phyloP scores from a whole-genome alignment of 306 rosid species.

The Quercus rubra region DNA sequence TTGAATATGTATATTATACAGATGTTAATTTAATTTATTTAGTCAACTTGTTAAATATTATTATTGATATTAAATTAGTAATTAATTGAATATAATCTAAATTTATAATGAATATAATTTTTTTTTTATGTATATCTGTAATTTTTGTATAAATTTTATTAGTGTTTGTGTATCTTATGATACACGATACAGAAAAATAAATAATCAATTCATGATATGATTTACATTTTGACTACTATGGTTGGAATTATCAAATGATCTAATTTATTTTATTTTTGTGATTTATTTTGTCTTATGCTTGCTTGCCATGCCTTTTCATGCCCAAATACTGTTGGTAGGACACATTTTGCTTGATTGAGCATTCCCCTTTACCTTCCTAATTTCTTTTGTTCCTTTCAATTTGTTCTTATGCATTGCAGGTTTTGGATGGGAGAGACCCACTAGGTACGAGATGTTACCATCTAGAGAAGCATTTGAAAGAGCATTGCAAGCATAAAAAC shows the following conservation, averaged over 20 bases:
- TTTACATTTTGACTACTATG: neutral
- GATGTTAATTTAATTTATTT: too few species aligned
- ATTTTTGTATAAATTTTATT: too few species aligned
- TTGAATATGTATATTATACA: too few species aligned
- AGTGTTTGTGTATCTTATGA: too few species aligned
- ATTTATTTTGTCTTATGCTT: neutral
- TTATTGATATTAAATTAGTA: too few species aligned
- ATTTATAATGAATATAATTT: too few species aligned
- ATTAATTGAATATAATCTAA: too few species aligned
- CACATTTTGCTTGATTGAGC: neutral
- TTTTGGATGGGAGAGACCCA: constrained; percentile 93
- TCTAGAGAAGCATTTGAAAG: constrained; percentile 92
- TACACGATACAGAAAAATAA: too few species aligned
- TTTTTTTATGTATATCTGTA: too few species aligned
- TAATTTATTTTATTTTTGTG: neutral
- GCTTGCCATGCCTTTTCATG: constrained; percentile 3
- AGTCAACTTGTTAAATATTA: too few species aligned
- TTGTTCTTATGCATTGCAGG: constrained; percentile 49
- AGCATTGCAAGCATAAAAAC: constrained; percentile 86
- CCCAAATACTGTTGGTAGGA: constrained; percentile 3
- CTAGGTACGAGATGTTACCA: constrained; percentile 93
- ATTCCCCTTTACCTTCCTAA: neutral
- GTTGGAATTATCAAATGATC: neutral
- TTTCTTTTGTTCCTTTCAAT: neutral
- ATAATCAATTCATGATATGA: too few species aligned